Percentiles rank a stretch among this genome's conserved stretches.
These are phyloP conservation scores for Sequoia sempervirens DNA, from an alignment of 75 land plant genomes.

Conservation along the genomic window DNA sequence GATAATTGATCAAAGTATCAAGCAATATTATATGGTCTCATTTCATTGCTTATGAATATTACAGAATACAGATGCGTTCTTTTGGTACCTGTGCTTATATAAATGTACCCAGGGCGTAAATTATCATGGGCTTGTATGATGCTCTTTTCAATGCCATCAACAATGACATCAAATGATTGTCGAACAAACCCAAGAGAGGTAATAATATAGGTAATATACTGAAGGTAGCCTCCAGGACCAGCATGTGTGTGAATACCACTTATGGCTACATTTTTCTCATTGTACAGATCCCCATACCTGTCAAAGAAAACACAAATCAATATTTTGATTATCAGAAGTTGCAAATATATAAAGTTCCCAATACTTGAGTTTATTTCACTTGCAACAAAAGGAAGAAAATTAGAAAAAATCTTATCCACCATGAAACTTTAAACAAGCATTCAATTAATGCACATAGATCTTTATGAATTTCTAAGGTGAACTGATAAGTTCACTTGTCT, in stretches of 20 bases:
- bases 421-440: neutral
- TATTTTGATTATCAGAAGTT: neutral
- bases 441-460: neutral
- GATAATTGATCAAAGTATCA: too few species aligned
- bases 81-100: constrained; percentile 48
- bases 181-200: constrained; percentile 73
- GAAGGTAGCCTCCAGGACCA: constrained; percentile 81
- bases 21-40: neutral
- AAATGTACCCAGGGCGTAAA: constrained; percentile 62
- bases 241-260: constrained; percentile 88
- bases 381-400: neutral
- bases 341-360: neutral
- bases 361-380: neutral
- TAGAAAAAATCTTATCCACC: neutral
- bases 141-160: constrained; percentile 49
- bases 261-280: constrained; percentile 64
- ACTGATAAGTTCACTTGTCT: too few species aligned
- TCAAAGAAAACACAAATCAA: neutral
- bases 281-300: constrained; percentile 72
- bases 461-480: neutral
- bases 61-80: neutral
- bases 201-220: constrained; percentile 59
- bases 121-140: constrained; percentile 64
- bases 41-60: neutral
- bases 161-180: constrained; percentile 76